phyloP scores from a whole-genome alignment of 225 moss, liverwort and hornwort species.

The Bryum argenteum region DNA sequence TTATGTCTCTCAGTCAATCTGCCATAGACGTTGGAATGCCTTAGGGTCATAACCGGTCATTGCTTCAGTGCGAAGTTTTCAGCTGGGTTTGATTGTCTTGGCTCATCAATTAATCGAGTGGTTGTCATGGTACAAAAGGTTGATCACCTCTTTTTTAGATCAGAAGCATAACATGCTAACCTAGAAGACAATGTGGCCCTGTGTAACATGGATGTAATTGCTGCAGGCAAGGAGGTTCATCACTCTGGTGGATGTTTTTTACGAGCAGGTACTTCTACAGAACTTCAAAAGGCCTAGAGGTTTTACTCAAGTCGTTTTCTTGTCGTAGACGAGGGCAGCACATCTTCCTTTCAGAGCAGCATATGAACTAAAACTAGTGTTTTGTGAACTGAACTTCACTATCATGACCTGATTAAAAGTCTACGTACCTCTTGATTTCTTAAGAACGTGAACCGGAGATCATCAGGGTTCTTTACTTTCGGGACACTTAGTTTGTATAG shows the following conservation, averaged over 20 bases:
- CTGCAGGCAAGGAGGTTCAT: slow-evolving; percentile 82
- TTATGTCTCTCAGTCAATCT: slow-evolving; percentile 15
- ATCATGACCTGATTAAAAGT: background rate
- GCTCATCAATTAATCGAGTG: background rate
- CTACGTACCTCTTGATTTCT: background rate
- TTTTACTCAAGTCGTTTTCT: slow-evolving; percentile 24
- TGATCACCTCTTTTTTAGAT: slow-evolving; percentile 7
- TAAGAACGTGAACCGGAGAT: background rate
- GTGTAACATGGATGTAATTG: slow-evolving; percentile 2
- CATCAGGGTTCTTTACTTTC: background rate
- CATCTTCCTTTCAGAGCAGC: background rate
- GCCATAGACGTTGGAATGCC: background rate
- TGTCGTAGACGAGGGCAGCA: background rate
- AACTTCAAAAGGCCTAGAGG: background rate
- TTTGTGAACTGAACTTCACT: background rate
- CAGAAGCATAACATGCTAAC: background rate
- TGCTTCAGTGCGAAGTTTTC: slow-evolving; percentile 11
- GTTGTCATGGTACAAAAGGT: slow-evolving; percentile 9
- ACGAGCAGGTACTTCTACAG: slow-evolving; percentile 60
- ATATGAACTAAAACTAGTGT: background rate
- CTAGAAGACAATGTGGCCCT: slow-evolving; percentile 1
- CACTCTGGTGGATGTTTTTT: slow-evolving; percentile 73
- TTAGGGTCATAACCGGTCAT: slow-evolving; percentile 4
- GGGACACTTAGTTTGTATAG: background rate
- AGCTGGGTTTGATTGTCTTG: background rate